These are phyloP conservation scores for Leccinum sublutescens DNA, from an alignment of 768 basidiomycete genomes.

Conservation along the genomic window DNA sequence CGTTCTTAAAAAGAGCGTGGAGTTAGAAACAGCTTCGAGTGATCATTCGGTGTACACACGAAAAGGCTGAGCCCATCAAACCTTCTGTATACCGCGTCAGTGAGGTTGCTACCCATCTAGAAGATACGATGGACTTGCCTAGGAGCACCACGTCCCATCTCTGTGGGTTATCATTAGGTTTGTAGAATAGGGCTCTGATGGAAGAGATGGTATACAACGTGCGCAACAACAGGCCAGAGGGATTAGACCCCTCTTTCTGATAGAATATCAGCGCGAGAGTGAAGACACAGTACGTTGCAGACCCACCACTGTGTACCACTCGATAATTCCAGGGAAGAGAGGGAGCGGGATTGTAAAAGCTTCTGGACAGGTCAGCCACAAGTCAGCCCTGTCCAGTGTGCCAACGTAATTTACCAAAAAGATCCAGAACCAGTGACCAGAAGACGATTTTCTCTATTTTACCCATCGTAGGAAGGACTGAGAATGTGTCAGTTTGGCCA, in stretches of 20 bases:
- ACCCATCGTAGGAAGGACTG: conserved; percentile 35
- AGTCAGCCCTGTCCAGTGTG: too few species aligned
- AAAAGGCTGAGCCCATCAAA: conserved; percentile 91
- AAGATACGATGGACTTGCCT: conserved; percentile 42
- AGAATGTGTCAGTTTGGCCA: neutral
- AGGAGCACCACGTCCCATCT: conserved; percentile 94
- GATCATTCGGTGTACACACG: conserved; percentile 52
- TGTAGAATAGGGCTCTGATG: conserved; percentile 65
- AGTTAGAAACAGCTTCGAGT: conserved; percentile 35
- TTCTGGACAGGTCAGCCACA: conserved; percentile 31
- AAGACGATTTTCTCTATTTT: conserved; percentile 84
- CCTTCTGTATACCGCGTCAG: conserved; percentile 52
- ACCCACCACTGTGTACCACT: conserved; percentile 81
- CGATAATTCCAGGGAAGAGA: conserved; percentile 94
- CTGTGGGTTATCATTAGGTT: conserved; percentile 56
- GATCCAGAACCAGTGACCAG: conserved; percentile 84
- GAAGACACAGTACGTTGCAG: neutral
- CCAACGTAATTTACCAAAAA: conserved; percentile 52
- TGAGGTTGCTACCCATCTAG: neutral
- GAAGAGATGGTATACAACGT: conserved; percentile 68
- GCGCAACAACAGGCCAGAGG: conserved; percentile 67
- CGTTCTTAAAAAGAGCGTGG: conserved; percentile 50
- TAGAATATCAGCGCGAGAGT: neutral
- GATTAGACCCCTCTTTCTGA: conserved; percentile 70
- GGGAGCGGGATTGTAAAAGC: conserved; percentile 96